These are phyloP conservation scores for Euphorbia pulcherrima DNA, from an alignment of 345 rosid genomes.

Conservation along the genomic window DNA sequence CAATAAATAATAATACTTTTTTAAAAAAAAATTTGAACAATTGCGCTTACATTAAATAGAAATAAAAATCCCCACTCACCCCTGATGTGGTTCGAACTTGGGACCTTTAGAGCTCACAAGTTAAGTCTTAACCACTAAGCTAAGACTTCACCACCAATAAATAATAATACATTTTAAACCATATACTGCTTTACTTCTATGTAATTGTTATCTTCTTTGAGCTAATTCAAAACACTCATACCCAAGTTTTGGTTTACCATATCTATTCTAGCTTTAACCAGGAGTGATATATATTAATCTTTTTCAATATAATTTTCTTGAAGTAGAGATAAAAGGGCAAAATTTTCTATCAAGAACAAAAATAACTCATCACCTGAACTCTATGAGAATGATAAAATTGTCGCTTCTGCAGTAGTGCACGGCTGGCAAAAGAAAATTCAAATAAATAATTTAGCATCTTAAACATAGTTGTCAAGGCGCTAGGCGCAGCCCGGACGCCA, in stretches of 20 bases:
- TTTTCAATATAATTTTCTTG: background rate
- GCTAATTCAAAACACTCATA: background rate
- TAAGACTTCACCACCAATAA: too few relatives aligned
- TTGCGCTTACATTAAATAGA: too few relatives aligned
- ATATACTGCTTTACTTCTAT: background rate
- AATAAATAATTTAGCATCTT: slow-evolving; percentile 6
- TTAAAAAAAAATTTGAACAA: too few relatives aligned
- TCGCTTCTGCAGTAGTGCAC: slow-evolving; percentile 22
- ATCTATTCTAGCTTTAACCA: background rate
- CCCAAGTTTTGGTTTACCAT: background rate
- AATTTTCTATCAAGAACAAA: background rate
- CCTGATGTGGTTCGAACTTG: too few relatives aligned
- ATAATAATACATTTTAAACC: background rate
- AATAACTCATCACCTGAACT: slow-evolving; percentile 25
- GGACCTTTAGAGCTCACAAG: too few relatives aligned
- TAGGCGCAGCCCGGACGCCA: too few relatives aligned
- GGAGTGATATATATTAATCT: background rate
- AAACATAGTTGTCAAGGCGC: too few relatives aligned
- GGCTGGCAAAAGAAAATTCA: slow-evolving; percentile 15
- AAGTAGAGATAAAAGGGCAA: slow-evolving; percentile 11
- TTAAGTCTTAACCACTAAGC: too few relatives aligned
- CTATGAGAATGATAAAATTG: slow-evolving; percentile 34
- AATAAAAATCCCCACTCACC: too few relatives aligned
- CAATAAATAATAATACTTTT: background rate
- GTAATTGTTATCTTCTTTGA: background rate